Evolutionary conservation across 1,139 yeast genomes (phyloP).

Genomic region (Saccharomyces hybrid): DNA sequence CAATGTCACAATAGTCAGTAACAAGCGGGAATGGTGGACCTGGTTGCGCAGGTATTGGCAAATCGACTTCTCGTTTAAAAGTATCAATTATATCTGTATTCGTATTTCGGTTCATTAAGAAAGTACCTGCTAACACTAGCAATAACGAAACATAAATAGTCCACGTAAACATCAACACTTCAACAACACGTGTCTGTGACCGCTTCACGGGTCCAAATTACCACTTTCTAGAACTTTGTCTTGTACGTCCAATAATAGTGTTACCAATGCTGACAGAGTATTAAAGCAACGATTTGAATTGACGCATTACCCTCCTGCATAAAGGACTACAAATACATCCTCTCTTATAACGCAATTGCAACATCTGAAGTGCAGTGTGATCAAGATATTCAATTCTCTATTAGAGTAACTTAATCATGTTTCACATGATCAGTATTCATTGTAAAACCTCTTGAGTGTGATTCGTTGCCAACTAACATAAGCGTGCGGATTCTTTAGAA

Average conservation of each 20-base stretch:
- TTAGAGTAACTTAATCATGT: background rate
- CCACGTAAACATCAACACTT: background rate
- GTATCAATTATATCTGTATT: background rate
- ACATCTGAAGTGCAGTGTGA: background rate
- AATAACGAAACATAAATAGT: background rate
- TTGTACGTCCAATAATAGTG: too few relatives aligned
- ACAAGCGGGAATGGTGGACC: conserved; percentile 59
- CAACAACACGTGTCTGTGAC: background rate
- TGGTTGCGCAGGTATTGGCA: conserved; percentile 43
- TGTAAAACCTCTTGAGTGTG: background rate
- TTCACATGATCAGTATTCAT: too few relatives aligned
- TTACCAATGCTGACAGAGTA: background rate
- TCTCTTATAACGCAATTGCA: background rate
- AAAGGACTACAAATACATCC: background rate
- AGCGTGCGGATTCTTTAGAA: background rate
- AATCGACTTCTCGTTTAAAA: conserved; percentile 13
- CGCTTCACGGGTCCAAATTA: background rate
- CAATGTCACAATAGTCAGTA: conserved; percentile 46
- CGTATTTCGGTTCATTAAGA: background rate
- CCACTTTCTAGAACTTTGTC: background rate
- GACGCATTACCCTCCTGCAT: background rate
- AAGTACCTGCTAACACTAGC: background rate
- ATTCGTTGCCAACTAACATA: background rate
- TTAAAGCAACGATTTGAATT: background rate
- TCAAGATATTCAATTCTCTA: background rate